phyloP scores from a whole-genome alignment of 805 yeast genomes.

The Cyberlindnera mrakii region DNA sequence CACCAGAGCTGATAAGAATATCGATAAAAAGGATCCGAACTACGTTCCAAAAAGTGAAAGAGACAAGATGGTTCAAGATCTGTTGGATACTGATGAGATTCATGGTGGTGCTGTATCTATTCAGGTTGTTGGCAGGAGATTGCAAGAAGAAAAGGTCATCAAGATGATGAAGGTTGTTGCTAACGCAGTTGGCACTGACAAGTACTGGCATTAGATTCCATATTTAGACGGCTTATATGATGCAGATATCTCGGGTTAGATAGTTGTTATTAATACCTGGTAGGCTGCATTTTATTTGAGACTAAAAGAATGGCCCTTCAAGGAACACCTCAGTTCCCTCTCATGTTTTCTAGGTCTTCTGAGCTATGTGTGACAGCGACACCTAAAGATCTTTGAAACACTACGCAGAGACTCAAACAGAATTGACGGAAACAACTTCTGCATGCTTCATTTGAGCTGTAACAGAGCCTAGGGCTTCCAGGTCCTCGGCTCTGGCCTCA shows the following conservation, averaged over 20 bases:
- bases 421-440: background rate
- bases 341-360: too few species aligned
- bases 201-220: slow-evolving; percentile 14
- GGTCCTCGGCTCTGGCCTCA: too few species aligned
- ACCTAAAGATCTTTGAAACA: too few species aligned
- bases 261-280: too few species aligned
- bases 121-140: slow-evolving; percentile 56
- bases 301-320: too few species aligned
- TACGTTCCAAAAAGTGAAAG: slow-evolving; percentile 29
- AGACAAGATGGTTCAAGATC: slow-evolving; percentile 38
- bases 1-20: slow-evolving; percentile 40
- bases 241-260: too few species aligned
- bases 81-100: slow-evolving; percentile 46
- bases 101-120: slow-evolving; percentile 59
- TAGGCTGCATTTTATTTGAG: too few species aligned
- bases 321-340: too few species aligned
- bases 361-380: too few species aligned
- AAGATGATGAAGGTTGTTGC: slow-evolving; percentile 38
- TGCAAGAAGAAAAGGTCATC: slow-evolving; percentile 57
- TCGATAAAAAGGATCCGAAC: slow-evolving; percentile 32
- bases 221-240: background rate
- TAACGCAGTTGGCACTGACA: slow-evolving; percentile 20
- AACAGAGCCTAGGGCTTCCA: background rate
- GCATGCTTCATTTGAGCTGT: background rate
- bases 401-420: background rate